Evolutionary conservation across 1,284 basidiomycete species (phyloP).

Genomic region (Inonotus obliquus): DNA sequence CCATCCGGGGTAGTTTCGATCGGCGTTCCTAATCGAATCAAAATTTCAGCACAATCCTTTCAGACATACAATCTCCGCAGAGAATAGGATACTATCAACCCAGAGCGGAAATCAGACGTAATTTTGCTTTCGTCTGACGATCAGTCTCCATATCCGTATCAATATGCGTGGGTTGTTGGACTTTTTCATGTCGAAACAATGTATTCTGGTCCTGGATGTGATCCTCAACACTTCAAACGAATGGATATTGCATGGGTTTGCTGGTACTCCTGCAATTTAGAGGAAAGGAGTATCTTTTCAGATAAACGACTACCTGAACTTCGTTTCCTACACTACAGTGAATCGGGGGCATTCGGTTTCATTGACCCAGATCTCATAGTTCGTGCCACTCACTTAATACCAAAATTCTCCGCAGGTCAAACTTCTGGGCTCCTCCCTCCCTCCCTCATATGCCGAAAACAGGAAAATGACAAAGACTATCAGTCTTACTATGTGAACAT

Average conservation of each 20-base stretch:
- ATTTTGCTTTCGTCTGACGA: constrained; percentile 29
- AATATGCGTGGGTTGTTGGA: constrained; percentile 21
- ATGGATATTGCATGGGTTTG: neutral
- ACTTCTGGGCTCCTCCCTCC: constrained; percentile 1
- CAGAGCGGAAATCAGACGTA: constrained; percentile 29
- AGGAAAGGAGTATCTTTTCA: neutral
- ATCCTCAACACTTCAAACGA: neutral
- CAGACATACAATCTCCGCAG: constrained; percentile 39
- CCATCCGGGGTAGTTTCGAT: too few species aligned
- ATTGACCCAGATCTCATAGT: constrained; percentile 8
- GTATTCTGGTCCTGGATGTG: neutral
- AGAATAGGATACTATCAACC: constrained; percentile 36
- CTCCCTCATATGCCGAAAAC: constrained; percentile 22
- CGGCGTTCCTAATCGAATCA: too few species aligned
- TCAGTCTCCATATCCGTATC: constrained; percentile 17
- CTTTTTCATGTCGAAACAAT: constrained; percentile 18
- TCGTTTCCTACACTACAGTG: neutral
- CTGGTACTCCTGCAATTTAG: neutral
- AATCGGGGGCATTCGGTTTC: constrained; percentile 5
- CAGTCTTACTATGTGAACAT: constrained; percentile 17
- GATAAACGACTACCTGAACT: neutral
- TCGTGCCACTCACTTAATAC: constrained; percentile 5
- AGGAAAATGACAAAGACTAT: constrained; percentile 18
- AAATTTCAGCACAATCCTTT: too few species aligned
- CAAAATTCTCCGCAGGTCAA: neutral